Evolutionary conservation across 352 stramenopile genomes (phyloP).

Genomic region (Phytophthora syringae): DNA sequence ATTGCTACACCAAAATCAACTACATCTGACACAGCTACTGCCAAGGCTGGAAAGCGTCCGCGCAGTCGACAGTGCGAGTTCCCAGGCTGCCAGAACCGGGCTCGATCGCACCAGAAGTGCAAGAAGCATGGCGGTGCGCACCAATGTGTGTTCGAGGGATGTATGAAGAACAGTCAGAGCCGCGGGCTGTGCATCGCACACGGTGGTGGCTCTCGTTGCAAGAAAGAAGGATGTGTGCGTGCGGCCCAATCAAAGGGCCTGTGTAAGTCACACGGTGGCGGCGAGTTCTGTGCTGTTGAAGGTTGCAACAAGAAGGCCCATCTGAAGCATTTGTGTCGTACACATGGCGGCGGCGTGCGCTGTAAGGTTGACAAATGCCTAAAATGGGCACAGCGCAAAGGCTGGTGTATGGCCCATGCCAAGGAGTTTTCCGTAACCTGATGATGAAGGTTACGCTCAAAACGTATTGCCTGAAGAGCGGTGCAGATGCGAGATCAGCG

Average conservation of each 20-base stretch:
- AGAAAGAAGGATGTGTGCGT: conserved; percentile 77
- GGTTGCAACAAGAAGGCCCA: conserved; percentile 89
- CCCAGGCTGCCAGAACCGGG: conserved; percentile 77
- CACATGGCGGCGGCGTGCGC: conserved; percentile 84
- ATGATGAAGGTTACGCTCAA: conserved; percentile 17
- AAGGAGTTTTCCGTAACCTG: conserved; percentile 74
- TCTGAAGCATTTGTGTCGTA: conserved; percentile 85
- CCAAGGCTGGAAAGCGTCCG: conserved; percentile 41
- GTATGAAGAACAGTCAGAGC: conserved; percentile 89
- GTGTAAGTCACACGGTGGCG: conserved; percentile 86
- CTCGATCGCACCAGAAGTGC: conserved; percentile 87
- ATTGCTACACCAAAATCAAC: conserved; percentile 14
- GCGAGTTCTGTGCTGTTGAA: conserved; percentile 82
- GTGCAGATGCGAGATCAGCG: too few species aligned
- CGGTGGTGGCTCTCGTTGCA: conserved; percentile 81
- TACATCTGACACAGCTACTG: conserved; percentile 3
- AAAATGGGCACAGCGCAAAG: conserved; percentile 89
- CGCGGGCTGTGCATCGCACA: conserved; percentile 86
- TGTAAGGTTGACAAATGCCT: conserved; percentile 83
- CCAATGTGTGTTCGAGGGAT: conserved; percentile 85
- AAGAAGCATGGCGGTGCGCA: conserved; percentile 91
- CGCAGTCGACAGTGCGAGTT: conserved; percentile 74
- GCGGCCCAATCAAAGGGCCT: conserved; percentile 87
- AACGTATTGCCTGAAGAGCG: conserved; percentile 17
- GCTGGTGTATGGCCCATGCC: conserved; percentile 90